phyloP scores from a whole-genome alignment of 129 eudicot species.

The Ambrosia trifida region DNA sequence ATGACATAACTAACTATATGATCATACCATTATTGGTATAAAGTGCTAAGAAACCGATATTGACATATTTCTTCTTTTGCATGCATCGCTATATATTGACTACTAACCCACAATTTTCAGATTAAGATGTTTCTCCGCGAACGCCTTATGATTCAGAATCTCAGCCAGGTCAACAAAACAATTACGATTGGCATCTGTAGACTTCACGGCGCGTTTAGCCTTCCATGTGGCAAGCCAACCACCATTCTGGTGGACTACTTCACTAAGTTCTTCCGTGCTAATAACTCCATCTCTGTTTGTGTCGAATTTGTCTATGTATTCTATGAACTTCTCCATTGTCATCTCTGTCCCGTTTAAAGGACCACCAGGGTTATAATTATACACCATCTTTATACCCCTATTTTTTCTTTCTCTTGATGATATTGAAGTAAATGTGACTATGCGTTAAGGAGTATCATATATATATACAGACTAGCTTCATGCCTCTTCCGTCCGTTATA shows the following conservation, averaged over 20 bases:
- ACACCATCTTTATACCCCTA: constrained; percentile 19
- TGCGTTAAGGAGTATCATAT: too few species aligned
- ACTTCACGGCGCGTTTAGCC: constrained; percentile 19
- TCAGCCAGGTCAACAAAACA: constrained; percentile 32
- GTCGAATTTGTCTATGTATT: constrained; percentile 27
- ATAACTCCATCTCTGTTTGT: constrained; percentile 23
- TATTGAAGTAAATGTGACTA: too few species aligned
- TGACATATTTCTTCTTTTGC: too few species aligned
- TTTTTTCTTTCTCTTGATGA: too few species aligned
- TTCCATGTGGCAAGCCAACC: constrained; percentile 30
- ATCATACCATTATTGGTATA: too few species aligned
- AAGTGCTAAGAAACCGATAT: too few species aligned
- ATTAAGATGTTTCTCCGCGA: constrained; percentile 34
- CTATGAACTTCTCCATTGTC: constrained; percentile 29
- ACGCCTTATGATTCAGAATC: constrained; percentile 26
- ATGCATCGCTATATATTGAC: too few species aligned
- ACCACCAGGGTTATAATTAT: background rate
- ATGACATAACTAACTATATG: too few species aligned
- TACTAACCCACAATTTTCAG: too few species aligned
- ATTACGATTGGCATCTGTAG: constrained; percentile 24
- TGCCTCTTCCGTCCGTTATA: too few species aligned
- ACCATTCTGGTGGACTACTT: constrained; percentile 24
- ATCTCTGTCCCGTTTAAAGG: constrained; percentile 26
- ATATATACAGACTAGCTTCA: too few species aligned
- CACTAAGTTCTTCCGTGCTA: constrained; percentile 30